Evolutionary conservation across 306 rosid genomes (phyloP).

Genomic region (Argentina anserina): DNA sequence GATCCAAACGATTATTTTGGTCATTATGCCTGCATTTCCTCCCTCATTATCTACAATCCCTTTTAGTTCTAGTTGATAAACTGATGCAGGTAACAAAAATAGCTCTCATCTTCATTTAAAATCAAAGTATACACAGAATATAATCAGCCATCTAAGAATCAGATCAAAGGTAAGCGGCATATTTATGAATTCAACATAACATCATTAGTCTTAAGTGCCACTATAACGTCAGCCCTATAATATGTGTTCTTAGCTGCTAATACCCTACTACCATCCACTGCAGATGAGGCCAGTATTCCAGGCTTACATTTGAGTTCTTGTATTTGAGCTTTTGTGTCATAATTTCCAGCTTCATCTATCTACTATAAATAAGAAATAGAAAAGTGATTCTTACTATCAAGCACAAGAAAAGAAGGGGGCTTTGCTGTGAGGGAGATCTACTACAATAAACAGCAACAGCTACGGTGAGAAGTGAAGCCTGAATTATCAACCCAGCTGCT

Average conservation of each 20-base stretch:
- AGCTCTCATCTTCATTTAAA: not conserved
- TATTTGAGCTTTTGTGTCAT: not conserved
- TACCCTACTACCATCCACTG: not conserved
- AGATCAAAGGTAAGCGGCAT: not conserved
- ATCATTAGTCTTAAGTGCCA: not conserved
- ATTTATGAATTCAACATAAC: not conserved
- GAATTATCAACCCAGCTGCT: constrained; percentile 86
- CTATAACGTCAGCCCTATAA: not conserved
- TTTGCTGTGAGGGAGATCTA: constrained; percentile 64
- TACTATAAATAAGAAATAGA: constrained; percentile 10
- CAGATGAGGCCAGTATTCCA: not conserved
- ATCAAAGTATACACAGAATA: not conserved
- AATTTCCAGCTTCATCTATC: constrained; percentile 7
- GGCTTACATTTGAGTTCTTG: not conserved
- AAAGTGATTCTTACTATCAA: constrained; percentile 63
- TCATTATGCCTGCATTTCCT: not conserved
- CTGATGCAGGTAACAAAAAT: not conserved
- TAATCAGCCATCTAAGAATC: not conserved
- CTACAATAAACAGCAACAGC: constrained; percentile 86
- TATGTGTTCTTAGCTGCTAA: not conserved
- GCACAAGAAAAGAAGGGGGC: constrained; percentile 69
- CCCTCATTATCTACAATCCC: not conserved
- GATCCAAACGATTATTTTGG: not conserved
- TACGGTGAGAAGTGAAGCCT: constrained; percentile 81
- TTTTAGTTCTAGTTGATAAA: not conserved